Base-by-base conservation (phyloP, 768 basidiomycete species). In the Coprinopsis cinerea region DNA sequence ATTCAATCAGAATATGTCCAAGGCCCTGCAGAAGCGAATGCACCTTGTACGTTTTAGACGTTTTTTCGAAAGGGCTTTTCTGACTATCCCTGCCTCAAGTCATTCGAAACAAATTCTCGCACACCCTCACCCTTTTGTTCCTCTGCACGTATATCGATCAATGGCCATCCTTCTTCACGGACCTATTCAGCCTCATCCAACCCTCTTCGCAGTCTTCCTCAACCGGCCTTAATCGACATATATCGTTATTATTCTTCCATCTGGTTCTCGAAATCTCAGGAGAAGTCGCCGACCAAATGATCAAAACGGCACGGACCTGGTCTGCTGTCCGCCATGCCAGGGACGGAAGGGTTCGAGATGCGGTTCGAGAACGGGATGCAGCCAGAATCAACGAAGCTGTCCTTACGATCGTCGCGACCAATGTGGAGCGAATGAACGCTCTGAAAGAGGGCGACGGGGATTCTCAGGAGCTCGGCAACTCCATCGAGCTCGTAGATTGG, bases 211-310 rank as follows among this genome's bases (percentile, higher is more conserved):
- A 81, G 9, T 71, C 73, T 34, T 72, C 78, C 13, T 69, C 75
- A 55, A 70, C 78, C 34, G 72, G 78, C 22, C 82, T 86, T 68
- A 95, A 94, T 64, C 80, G 80, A 37, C 88, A 94, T 60, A 79
- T 95, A 26, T 88, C 88, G 18, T 76, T 93, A 24, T 78, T 99
- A 51, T 83, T 96, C 64, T 89, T 98, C 64, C 92, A 89, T 60
- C 75, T 97, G 57, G 75, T 99, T 37, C 82, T 88, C 52, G 96
- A 99, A 65, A 94, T 98, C 47, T 94, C 93, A 0, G 88, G 89
- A 11, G 96, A 99, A 66, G 88, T 98, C n/a, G 92, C 92, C 44
- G 96, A 99, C 70, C 88, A 91, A 59, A 81, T 92, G 54, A 82
- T 98, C 59, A 92, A 95, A 67, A 78, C 88, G 44, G 94, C 93